Evolutionary conservation across 208 protist species (phyloP).

Genomic region (Wallacemonas sp.): DNA sequence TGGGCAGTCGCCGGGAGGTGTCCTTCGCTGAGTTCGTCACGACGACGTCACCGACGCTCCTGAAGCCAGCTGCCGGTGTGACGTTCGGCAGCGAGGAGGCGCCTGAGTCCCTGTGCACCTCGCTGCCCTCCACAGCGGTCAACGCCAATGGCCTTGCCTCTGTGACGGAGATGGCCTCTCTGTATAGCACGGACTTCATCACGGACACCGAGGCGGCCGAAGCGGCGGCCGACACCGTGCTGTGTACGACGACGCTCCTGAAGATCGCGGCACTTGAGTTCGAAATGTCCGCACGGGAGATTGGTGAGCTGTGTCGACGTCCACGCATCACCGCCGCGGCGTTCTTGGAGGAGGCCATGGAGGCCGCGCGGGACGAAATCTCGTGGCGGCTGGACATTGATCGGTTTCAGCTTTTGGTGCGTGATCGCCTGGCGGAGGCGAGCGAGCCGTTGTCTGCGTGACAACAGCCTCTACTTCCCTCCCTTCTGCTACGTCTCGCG

Average conservation of each 20-base stretch:
- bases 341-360: conserved; percentile 50
- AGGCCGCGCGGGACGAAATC: conserved; percentile 34
- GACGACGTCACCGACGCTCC: not conserved
- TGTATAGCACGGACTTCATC: conserved; percentile 4
- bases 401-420: conserved; percentile 29
- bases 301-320: conserved; percentile 49
- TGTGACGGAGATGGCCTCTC: not conserved
- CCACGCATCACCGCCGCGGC: conserved; percentile 33
- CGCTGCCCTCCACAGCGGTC: not conserved
- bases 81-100: too few relatives aligned
- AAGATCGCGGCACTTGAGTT: conserved; percentile 57
- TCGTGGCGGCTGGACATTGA: conserved; percentile 27
- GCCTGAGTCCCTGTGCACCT: not conserved
- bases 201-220: conserved; percentile 25
- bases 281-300: conserved; percentile 31
- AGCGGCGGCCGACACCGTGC: conserved; percentile 39
- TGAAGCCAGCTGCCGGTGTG: too few relatives aligned
- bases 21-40: not conserved
- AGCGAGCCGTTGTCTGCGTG: not conserved
- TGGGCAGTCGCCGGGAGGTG: not conserved
- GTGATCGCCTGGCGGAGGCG: conserved; percentile 8
- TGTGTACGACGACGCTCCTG: conserved; percentile 49
- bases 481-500: not conserved
- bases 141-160: not conserved
- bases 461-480: conserved; percentile 5